phyloP scores from a whole-genome alignment of 148 eudicot species.

The Arctostaphylos glauca region DNA sequence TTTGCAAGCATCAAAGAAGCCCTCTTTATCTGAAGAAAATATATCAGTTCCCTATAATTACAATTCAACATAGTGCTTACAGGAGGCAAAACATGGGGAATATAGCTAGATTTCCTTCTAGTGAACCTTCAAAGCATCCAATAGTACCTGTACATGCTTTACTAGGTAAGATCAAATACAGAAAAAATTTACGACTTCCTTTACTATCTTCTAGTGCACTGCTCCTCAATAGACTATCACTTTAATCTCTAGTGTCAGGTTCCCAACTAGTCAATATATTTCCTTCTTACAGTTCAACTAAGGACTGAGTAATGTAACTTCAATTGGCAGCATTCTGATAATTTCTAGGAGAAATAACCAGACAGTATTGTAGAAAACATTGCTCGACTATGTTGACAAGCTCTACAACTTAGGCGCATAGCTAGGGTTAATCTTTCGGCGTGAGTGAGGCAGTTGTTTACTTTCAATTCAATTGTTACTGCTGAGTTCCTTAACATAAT shows the following conservation, averaged over 20 bases:
- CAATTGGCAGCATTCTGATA: not conserved
- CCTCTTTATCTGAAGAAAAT: slow-evolving; percentile 25
- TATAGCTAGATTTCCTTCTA: not conserved
- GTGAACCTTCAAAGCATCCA: not conserved
- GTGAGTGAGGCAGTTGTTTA: not conserved
- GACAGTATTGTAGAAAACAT: not conserved
- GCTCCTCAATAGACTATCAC: not conserved
- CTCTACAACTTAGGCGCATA: not conserved
- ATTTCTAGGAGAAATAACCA: not conserved
- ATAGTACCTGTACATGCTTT: not conserved
- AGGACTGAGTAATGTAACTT: not conserved
- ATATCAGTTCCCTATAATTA: slow-evolving; percentile 1
- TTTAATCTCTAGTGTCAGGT: slow-evolving; percentile 5
- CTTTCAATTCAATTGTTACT: not conserved
- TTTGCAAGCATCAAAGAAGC: slow-evolving; percentile 27
- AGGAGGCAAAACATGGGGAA: not conserved
- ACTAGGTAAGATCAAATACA: not conserved
- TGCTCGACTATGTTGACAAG: not conserved
- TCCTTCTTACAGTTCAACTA: not conserved
- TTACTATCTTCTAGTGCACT: not conserved
- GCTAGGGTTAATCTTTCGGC: not conserved
- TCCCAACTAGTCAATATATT: not conserved
- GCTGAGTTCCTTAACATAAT: not conserved
- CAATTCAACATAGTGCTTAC: not conserved
- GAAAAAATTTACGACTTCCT: not conserved